phyloP scores from a whole-genome alignment of 176 grass and related monocot species.

The Musa schizocarpa region DNA sequence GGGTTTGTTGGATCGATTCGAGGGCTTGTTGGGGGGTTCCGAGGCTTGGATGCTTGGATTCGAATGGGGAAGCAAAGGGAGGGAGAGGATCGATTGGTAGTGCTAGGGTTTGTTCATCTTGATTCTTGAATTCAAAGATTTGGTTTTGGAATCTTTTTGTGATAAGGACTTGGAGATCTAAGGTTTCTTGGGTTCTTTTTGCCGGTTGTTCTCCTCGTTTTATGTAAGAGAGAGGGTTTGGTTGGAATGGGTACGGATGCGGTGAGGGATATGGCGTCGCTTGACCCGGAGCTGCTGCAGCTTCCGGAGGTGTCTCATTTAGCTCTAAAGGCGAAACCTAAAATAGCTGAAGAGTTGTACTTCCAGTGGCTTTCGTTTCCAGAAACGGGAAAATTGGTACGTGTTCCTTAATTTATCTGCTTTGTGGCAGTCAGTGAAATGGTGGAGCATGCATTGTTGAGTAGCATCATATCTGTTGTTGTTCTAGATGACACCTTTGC shows the following conservation, averaged over 20 bases:
- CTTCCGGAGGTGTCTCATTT: conserved; percentile 72
- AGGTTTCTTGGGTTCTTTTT: neutral
- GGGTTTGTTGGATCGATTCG: neutral
- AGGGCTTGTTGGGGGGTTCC: neutral
- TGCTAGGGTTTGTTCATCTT: neutral
- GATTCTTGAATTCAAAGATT: conserved; percentile 6
- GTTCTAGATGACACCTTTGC: neutral
- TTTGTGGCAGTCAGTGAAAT: neutral
- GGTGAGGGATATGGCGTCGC: conserved; percentile 60
- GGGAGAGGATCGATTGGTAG: neutral
- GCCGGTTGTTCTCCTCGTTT: neutral
- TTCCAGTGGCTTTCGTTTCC: conserved; percentile 85
- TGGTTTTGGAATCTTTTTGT: conserved; percentile 4
- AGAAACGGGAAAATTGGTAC: conserved; percentile 85
- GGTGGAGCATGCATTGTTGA: neutral
- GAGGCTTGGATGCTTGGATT: neutral
- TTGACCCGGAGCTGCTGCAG: conserved; percentile 94
- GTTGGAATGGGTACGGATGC: conserved; percentile 66
- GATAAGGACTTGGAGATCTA: neutral
- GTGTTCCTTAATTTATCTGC: neutral
- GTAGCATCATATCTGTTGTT: neutral
- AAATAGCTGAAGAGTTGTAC: conserved; percentile 53
- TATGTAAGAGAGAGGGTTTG: conserved; percentile 70
- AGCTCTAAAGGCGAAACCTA: conserved; percentile 60
- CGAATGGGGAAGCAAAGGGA: neutral